Conservation (phyloP, 2,329 filamentous ascomycete species). For the Colletotrichum tropicale region DNA sequence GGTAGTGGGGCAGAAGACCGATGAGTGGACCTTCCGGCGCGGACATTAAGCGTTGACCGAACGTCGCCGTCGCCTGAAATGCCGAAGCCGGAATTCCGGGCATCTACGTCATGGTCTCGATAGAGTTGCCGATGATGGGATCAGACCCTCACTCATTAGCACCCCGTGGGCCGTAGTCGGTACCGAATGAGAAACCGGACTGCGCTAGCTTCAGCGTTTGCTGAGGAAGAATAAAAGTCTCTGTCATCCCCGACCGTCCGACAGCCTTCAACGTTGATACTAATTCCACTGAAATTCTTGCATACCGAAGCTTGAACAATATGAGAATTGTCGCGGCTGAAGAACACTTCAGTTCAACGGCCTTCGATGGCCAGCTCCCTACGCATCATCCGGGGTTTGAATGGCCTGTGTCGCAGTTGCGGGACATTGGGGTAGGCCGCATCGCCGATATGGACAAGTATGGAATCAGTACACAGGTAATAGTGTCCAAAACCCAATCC, state of each 20-base stretch:
- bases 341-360: neutral
- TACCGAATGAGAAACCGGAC: neutral
- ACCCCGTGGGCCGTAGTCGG: neutral
- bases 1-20: neutral
- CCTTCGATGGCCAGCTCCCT: neutral
- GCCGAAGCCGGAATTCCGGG: neutral
- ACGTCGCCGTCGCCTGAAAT: neutral
- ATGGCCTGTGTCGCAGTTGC: neutral
- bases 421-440: neutral
- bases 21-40: neutral
- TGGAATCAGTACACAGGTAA: neutral
- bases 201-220: neutral
- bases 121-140: neutral
- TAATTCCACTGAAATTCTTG: neutral
- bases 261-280: rapidly evolving
- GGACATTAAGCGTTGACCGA: neutral
- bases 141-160: neutral
- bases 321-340: neutral
- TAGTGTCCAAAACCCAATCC: too few relatives aligned
- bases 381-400: neutral
- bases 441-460: neutral
- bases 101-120: neutral
- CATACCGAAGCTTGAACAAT: rapidly evolving
- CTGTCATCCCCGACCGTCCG: rapidly evolving
- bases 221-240: neutral